Base-by-base conservation (phyloP, 2,329 filamentous ascomycete genomes). In the Sporothrix mexicana region DNA sequence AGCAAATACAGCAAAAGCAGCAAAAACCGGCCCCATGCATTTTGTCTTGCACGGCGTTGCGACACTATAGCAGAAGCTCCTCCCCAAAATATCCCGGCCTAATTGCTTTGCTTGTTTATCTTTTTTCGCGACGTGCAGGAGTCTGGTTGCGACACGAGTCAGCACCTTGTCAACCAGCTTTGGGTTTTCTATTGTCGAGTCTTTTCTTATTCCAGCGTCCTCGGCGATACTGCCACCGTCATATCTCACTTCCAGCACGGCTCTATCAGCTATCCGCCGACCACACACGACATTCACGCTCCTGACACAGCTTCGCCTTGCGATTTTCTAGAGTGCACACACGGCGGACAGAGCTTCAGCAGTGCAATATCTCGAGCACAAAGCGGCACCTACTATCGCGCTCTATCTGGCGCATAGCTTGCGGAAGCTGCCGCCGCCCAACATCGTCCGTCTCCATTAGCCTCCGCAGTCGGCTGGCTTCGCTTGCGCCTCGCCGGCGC, bases 101-200 rank as follows among this genome's bases (percentile, higher is more conserved):
- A 51, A 61, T 49, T 70, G 55, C 68, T 62, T 70, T 70, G 55
- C 68, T 62, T 70, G 69, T 67, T 41, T 69, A 47, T 17, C 20
- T 55, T 53, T 64, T 59, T 61, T 70, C 68, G 55, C 69, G 55
- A 51, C 55, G 25, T 70, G 69, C 69, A 62, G 55, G 55, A 62
- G 69, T 55, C 30, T 57, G 62, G 70, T 49, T 45, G 41, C 30
- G 13, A 66, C n/a, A 43, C 68, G 53, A 59, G 67, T 68, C 30
- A n/a, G 7, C 10, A 36, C n/a, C 15, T 51, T 36, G 64, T 53
- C n/a, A 17, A 53, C 66, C 47, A 43, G 4, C 9, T 23, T 25
- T 51, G 10, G 36, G 25, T 9, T 17, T 57, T n/a, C 67, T 45
- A 9, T n/a, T 25, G 1, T 20, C 36, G 45, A 17, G 25, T 61